Conservation (phyloP, 1,284 basidiomycete genomes). For the Papiliotrema nemorosa region DNA sequence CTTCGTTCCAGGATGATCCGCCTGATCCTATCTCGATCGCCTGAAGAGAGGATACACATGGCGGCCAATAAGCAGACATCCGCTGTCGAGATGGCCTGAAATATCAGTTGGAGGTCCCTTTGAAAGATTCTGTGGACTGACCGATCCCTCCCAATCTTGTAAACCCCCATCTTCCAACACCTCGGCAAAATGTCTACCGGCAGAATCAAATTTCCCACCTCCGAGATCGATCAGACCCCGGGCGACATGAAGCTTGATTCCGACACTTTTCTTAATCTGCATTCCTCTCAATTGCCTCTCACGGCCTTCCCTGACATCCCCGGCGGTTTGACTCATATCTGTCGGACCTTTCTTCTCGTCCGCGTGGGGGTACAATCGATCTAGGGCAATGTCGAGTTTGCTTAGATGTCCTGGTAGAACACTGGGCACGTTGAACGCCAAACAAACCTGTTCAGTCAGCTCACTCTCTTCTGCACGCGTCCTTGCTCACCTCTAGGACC, state of each 20-base stretch:
- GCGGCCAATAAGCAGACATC: conserved; percentile 36
- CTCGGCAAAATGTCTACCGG: conserved; percentile 28
- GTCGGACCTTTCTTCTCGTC: not conserved
- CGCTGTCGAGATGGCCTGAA: conserved; percentile 30
- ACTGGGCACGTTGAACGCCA: conserved; percentile 31
- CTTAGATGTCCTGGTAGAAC: conserved; percentile 34
- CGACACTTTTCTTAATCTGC: conserved; percentile 20
- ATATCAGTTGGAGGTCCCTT: not conserved
- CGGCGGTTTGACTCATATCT: conserved; percentile 28
- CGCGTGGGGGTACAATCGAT: conserved; percentile 31
- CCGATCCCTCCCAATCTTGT: conserved; percentile 38
- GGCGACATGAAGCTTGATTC: conserved; percentile 31
- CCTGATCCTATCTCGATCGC: conserved; percentile 24
- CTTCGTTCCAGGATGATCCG: conserved; percentile 30
- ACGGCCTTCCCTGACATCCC: conserved; percentile 29
- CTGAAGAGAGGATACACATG: conserved; percentile 30
- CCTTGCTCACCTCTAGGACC: no score
- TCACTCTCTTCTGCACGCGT: no score
- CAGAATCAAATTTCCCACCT: conserved; percentile 20
- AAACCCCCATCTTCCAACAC: conserved; percentile 39
- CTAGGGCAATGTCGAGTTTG: conserved; percentile 38
- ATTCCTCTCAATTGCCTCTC: conserved; percentile 23
- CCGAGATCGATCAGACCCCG: conserved; percentile 27
- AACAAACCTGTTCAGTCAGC: no score
- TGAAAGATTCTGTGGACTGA: conserved; percentile 10